Conservation (phyloP, 352 stramenopile genomes). For the Pythium rishiriense region DNA sequence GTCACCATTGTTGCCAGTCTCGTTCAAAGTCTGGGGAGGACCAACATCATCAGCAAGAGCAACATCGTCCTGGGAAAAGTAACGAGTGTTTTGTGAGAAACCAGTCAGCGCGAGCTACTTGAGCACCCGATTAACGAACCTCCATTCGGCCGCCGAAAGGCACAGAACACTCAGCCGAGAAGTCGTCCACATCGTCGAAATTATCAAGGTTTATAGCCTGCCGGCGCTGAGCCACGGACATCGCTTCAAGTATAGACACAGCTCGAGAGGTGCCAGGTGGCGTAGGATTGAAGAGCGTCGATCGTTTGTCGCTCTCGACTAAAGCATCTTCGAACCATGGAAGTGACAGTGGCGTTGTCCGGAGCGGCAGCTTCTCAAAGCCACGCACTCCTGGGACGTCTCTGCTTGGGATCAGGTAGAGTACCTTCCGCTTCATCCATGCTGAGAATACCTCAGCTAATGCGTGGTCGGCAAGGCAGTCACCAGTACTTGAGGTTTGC, state of each 20-base stretch:
- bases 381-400: constrained; percentile 40
- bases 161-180: not conserved
- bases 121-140: constrained; percentile 15
- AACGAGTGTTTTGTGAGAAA: not conserved
- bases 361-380: constrained; percentile 49
- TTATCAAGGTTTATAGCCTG: constrained; percentile 9
- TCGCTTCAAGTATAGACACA: constrained; percentile 22
- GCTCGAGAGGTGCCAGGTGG: not conserved
- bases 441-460: constrained; percentile 37
- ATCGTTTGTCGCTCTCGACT: not conserved
- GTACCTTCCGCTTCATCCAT: constrained; percentile 56
- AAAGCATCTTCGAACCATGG: constrained; percentile 31
- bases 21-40: too few species aligned
- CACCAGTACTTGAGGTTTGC: not conserved
- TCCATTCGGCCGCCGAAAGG: constrained; percentile 23
- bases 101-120: not conserved
- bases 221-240: constrained; percentile 16
- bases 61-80: not conserved
- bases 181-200: constrained; percentile 16
- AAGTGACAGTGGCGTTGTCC: constrained; percentile 37
- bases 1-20: too few species aligned
- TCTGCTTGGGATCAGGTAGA: constrained; percentile 44
- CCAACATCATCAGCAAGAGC: not conserved
- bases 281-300: constrained; percentile 5
- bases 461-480: constrained; percentile 14